Evolutionary conservation across 805 yeast species (phyloP), one percentile per base, ranked within the genome.

Genomic region (Clavispora santaluciae): DNA sequence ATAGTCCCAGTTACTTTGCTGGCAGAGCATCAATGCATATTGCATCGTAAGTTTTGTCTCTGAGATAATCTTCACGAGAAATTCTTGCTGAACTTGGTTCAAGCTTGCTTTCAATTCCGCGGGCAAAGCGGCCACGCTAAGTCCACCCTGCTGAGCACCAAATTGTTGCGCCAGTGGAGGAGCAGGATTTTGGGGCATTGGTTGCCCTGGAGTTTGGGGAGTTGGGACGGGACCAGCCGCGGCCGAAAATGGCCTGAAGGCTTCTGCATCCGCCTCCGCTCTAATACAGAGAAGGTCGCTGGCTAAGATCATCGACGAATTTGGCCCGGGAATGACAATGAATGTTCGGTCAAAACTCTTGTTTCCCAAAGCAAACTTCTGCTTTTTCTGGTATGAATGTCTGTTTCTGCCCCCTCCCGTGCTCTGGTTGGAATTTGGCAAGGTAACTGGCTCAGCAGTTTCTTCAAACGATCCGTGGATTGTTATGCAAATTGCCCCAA

Each of bases 381-480:
- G 41, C 40, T 66, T 65, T 36, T 56, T 55, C 44, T 45, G 43
- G 38, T 42, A 31, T 21, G 47, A 39, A 38, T 44, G 49, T 12
- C 55, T 51, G 35, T 44, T 42, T 25, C 45, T 39, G 23, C 48
- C 44, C 8, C 51, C 48, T 3, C 39, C 58, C 18, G 23, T 48
- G 43, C 41, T 40, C 44, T 43, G 38, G 46, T 39, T 53, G 12
- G 48, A 33, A 13, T 51, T 56, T 8, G 57, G 65, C 9, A 46
- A 23, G 30, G 57, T 59, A 17, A 72, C 75, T 1, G 90, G 88
- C 16, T 68, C 70, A 0, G 68, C 81, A 17, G 64, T 59, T 61
- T 93, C 98, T 38, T 79, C 80, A 56, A 78, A 91, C 43, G 77
- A 81, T 4, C 99, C 99, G 64, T 93, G 99, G 12, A 91, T 63